Base-by-base conservation (phyloP, 192 early-diverging fungal species). In the Funneliformis mosseae region DNA sequence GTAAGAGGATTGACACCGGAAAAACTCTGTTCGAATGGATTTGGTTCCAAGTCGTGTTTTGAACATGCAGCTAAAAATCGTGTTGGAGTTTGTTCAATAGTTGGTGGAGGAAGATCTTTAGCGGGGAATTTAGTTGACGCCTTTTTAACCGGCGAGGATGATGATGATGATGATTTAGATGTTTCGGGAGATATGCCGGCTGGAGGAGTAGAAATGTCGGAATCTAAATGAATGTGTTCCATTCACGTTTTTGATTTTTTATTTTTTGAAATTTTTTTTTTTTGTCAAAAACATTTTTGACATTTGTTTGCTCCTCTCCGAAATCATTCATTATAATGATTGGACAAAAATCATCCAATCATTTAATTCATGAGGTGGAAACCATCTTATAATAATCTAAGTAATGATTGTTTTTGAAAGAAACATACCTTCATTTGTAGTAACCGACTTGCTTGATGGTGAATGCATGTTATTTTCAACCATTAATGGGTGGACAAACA, bases 1-100 rank as follows among this genome's bases (percentile, higher is more conserved):
- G 79, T 48, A 62, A 80, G 46, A 41, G 80, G 55, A 9, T 70
- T 62, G 7, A 77, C 63, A n/a, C 45, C 79, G 0, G 87, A 91
- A 74, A 96, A 95, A 75, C 91, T 94, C 81, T 92, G 88, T 77
- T 96, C 96, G 80, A 97, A 97, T 50, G 94, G 95, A 88, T 97
- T 97, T 48, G 93, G 93, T 76, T 97, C 96, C 70, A 90, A 86
- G 75, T 94, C 90, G 33, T 96, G 88, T 77, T 96, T 96, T 25
- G 89, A 83, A 55, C 76, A 79, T 28, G 83, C 63, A 9, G 77
- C 77, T 16, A 78, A 78, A 66, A 78, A 78, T 68, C 77, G 8
- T 27, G 77, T 68, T 10, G 77, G 77, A 45, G 61, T 78, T 68
- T 78, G 77, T n/a, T 78, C 77, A 67, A 50, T 48, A 2, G 23